Evolutionary conservation across 2,329 filamentous ascomycete genomes (phyloP), one percentile per base, ranked within the genome.

Genomic region (Zymoseptoria passerinii): DNA sequence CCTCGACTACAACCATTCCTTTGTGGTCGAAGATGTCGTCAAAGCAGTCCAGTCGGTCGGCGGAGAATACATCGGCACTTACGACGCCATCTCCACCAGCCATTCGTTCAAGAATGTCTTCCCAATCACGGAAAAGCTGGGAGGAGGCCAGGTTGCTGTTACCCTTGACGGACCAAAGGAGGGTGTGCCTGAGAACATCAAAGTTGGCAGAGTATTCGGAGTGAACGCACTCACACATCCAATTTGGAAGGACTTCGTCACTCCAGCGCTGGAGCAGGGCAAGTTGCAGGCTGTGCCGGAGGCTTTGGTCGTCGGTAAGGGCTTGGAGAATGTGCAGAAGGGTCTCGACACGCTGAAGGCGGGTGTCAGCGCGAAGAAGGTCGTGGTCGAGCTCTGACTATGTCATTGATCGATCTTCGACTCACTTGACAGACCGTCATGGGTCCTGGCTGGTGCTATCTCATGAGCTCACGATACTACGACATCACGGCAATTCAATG

Each of bases 1-100:
- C 8, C 55, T 72, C 23, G 72, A 74, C 58, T 71, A 78, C 64
- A 70, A 69, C 13, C 61, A 60, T 50, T 28, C 62, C 2, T 64
- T 59, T 8, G 61, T 75, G 1, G 69, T 70, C 10, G 70, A 75
- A 1, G 73, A 77, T 54, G 72, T 77, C 48, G 65, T 77, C 20
- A 60, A 62, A 8, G 74, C 75, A 20, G 67, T 78, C 56, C 66
- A 75, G 57, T 28, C 58, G 8, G 57, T 52, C n/a, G 74, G 72
- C 4, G 73, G 72, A 2, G 72, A 75, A 10, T 77, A 76, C 53
- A 67, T 65, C 6, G 77, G 77, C 28, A 67, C 75, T n/a, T 77
- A 73, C 59, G 77, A 78, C 59, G 63, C 70, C 48, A 70, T 72
- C 56, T 65, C 70, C 8, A 57, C 54, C 19, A 65, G 65, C 3